A percentile compares a stretch with the other conserved stretches of the same genome.
Conservation (phyloP, 371 early-diverging fungal species). For the Sporodiniella umbellata region DNA sequence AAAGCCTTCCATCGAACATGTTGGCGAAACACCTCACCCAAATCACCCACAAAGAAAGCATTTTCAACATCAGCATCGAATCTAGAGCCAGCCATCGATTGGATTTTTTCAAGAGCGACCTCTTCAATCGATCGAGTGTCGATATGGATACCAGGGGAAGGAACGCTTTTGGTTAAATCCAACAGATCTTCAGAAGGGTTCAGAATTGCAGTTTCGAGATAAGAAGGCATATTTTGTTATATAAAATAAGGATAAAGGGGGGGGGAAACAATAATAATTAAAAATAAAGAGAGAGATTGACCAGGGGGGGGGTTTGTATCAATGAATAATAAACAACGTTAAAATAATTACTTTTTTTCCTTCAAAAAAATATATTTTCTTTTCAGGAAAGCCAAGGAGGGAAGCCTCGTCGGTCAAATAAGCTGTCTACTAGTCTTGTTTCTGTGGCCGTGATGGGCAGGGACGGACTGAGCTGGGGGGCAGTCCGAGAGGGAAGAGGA, state of each 20-base stretch:
- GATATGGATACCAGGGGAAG: slow-evolving; percentile 24
- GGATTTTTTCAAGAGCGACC: slow-evolving; percentile 30
- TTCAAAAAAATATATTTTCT: too few relatives aligned
- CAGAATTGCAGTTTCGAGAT: slow-evolving; percentile 34
- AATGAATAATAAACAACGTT: background rate
- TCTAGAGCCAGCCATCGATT: slow-evolving; percentile 37
- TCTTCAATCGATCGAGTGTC: slow-evolving; percentile 29
- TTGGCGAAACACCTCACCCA: slow-evolving; percentile 88
- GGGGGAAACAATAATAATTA: too few relatives aligned
- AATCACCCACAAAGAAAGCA: slow-evolving; percentile 91
- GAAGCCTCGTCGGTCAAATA: slow-evolving; percentile 64
- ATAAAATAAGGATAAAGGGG: slow-evolving; percentile 4
- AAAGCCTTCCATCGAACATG: slow-evolving; percentile 75
- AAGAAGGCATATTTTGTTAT: slow-evolving; percentile 26
- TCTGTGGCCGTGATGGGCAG: slow-evolving; percentile 70
- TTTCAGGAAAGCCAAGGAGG: slow-evolving; percentile 64
- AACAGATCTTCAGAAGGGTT: slow-evolving; percentile 14
- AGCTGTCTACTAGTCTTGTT: slow-evolving; percentile 58
- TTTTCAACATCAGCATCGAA: slow-evolving; percentile 73
- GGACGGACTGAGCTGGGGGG: slow-evolving; percentile 44
- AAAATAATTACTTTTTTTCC: slow-evolving; percentile 5
- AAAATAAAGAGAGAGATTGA: too few relatives aligned
- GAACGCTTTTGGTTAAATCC: slow-evolving; percentile 9
- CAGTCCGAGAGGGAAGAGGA: slow-evolving; percentile 45
- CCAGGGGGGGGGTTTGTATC: background rate